Percentiles rank a stretch among this genome's conserved stretches.
Conservation (phyloP, 2,329 filamentous ascomycete species). For the Rasamsonia emersonii region DNA sequence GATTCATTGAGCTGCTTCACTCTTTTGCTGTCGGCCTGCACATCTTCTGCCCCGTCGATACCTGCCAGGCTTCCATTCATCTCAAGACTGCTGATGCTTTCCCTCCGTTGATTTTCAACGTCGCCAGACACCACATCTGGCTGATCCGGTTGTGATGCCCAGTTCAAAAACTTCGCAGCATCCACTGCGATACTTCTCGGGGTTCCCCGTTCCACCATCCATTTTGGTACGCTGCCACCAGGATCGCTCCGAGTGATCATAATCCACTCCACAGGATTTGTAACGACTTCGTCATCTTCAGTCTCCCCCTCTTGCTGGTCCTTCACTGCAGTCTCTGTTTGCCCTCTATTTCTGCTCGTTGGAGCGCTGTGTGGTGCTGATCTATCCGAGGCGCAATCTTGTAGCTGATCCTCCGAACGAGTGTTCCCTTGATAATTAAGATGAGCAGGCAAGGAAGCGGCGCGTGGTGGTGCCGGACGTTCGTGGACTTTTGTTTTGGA, state of each 20-base stretch:
- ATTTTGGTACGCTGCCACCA: constrained; percentile 77
- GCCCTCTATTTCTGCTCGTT: constrained; percentile 25
- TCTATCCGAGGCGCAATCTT: too few species aligned
- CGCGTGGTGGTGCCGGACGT: too few species aligned
- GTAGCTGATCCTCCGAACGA: too few species aligned
- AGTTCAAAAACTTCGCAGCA: constrained; percentile 72
- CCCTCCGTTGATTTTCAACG: constrained; percentile 2
- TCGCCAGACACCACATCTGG: constrained; percentile 20
- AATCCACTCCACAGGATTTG: constrained; percentile 73
- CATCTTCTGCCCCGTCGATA: constrained; percentile 3
- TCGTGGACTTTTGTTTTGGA: constrained; percentile 9
- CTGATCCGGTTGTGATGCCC: constrained; percentile 53
- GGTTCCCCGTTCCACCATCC: constrained; percentile 85
- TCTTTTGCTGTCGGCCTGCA: constrained; percentile 1
- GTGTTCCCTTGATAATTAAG: too few species aligned
- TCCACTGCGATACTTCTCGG: constrained; percentile 72
- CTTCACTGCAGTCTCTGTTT: constrained; percentile 26
- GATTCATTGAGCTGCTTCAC: constrained; percentile 4
- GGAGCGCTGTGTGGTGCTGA: constrained; percentile 10
- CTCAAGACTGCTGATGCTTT: background rate
- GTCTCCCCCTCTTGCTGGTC: constrained; percentile 24
- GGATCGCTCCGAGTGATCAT: constrained; percentile 89
- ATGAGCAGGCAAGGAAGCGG: too few species aligned
- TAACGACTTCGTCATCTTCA: constrained; percentile 39
- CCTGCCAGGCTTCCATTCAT: constrained; percentile 1